Evolutionary conservation across 73 alveolate genomes (phyloP), one percentile per base, ranked within the genome.

Genomic region (Symbiodinium pilosum): DNA sequence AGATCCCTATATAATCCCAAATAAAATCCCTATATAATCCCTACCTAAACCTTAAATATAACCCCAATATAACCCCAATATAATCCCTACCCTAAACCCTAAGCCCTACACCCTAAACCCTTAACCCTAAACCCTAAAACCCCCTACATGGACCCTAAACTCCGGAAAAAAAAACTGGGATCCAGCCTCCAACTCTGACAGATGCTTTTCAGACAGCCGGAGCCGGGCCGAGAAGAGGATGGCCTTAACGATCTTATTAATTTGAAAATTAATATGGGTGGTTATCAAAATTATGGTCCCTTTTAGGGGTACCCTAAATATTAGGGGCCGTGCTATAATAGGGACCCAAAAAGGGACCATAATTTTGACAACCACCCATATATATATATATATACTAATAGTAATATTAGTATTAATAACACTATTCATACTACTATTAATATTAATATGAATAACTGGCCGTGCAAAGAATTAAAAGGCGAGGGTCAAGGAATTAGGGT

Each of bases 141-240:
- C 64, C 16, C 16, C 8, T 47, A 8, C 64, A 11, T 16, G 64
- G 16, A 47, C 64, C 64, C 64, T 11, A 47, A 47, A 8, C 64
- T 47, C 24, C 64, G 16, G 16, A 47, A n/a, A 47, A 8, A 47
- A 47, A 47, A 47, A 47, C 64, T 47, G 64, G n/a, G n/a, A 24
- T 1, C 43, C 38, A 26, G 47, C 95, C 95, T 88, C 95, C 83
- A 91, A 40, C 83, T 68, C 36, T 30, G 87, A 32, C 42, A 91
- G 88, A 11, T 69, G 89, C 28, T 59, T 42, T 18, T 87, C 97
- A 3, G 97, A 86, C 43, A 91, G 77, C 39, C 97, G 71, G 89
- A 91, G 68, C 24, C 97, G 97, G 8, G 97, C 97, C 40, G 97
- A 91, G 40, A 91, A 91, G 30, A 91, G 97, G 97, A 89, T 89